Conservation (phyloP, 306 rosid genomes). For the Prunus davidiana region DNA sequence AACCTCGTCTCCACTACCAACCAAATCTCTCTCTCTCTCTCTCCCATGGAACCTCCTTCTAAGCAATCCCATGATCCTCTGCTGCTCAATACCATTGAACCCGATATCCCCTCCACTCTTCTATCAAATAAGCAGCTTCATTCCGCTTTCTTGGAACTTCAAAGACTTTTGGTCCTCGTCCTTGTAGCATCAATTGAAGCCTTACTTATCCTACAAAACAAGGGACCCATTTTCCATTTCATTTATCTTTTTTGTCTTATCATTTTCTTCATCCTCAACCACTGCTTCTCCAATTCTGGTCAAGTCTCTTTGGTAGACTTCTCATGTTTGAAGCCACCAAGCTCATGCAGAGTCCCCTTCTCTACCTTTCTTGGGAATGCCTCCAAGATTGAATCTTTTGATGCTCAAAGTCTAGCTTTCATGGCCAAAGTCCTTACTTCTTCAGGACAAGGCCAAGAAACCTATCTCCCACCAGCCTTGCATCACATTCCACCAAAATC, state of each 20-base stretch:
- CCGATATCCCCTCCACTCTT: no score
- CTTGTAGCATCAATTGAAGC: constrained; percentile 30
- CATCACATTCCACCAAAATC: constrained; percentile 75
- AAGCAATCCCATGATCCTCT: no score
- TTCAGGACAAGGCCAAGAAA: constrained; percentile 72
- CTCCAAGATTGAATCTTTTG: constrained; percentile 34
- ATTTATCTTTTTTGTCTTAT: constrained; percentile 21
- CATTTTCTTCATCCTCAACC: constrained; percentile 33
- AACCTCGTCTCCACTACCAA: not conserved
- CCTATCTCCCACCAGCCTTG: constrained; percentile 68
- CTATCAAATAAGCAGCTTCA: no score
- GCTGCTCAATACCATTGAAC: no score
- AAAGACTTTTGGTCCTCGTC: constrained; percentile 16
- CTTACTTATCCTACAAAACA: constrained; percentile 25
- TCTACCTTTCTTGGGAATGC: constrained; percentile 52
- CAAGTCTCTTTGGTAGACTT: constrained; percentile 66
- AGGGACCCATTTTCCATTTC: constrained; percentile 35
- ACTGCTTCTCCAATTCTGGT: constrained; percentile 29
- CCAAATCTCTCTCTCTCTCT: not conserved
- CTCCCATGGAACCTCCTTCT: not conserved
- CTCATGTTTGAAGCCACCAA: constrained; percentile 74
- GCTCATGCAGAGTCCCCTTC: constrained; percentile 56
- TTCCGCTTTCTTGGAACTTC: not conserved
- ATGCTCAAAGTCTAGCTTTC: constrained; percentile 56
- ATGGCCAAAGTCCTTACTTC: constrained; percentile 67